Conservation (phyloP, 306 rosid genomes). For the Clitoria ternatea region DNA sequence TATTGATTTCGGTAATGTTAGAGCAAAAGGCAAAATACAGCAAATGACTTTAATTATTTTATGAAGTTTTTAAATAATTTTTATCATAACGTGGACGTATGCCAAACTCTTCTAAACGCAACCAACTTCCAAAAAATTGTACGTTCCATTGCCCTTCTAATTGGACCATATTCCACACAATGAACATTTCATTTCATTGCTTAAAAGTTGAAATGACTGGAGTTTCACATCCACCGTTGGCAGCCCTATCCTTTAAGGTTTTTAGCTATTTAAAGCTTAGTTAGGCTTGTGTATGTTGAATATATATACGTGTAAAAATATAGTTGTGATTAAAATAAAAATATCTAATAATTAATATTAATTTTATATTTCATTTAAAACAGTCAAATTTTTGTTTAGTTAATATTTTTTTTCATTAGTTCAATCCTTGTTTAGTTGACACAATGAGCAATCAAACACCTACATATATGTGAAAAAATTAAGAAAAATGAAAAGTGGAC, state of each 20-base stretch:
- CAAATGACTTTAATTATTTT: background rate
- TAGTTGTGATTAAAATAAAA: too few relatives aligned
- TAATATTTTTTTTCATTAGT: too few relatives aligned
- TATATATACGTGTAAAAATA: background rate
- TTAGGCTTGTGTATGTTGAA: constrained; percentile 3
- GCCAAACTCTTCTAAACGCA: constrained; percentile 12
- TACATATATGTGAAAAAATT: too few relatives aligned
- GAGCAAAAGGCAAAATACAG: background rate
- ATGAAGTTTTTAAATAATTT: background rate
- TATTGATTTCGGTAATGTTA: background rate
- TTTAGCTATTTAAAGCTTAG: background rate
- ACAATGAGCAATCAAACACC: too few relatives aligned
- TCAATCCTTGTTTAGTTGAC: too few relatives aligned
- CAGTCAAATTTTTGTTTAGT: too few relatives aligned
- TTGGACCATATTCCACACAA: background rate
- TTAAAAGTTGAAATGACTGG: background rate
- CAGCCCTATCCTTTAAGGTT: background rate
- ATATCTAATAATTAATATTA: too few relatives aligned
- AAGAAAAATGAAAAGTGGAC: too few relatives aligned
- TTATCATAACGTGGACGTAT: background rate
- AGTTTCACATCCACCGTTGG: background rate
- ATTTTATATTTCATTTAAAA: too few relatives aligned
- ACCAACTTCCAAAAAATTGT: background rate
- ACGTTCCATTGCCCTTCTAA: background rate
- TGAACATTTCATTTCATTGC: background rate